Percentiles rank a stretch among this genome's conserved stretches.
Evolutionary conservation across 345 rosid genomes (phyloP).

Genomic region (Adansonia digitata): DNA sequence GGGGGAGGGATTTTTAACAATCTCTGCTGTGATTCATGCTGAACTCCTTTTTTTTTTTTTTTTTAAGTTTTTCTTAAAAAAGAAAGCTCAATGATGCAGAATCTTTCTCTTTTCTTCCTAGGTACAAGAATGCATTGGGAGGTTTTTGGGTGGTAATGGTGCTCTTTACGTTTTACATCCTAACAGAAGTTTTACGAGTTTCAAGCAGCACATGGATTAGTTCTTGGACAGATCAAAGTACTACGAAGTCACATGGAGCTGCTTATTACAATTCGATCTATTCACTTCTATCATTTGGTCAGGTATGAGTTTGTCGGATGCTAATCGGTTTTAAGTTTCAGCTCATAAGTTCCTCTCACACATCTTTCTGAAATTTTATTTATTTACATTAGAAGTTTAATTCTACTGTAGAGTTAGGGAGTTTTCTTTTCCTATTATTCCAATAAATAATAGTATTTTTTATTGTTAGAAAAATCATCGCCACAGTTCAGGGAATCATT

Average conservation of each 20-base stretch:
- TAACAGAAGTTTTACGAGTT: constrained; percentile 79
- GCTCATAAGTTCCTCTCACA: neutral
- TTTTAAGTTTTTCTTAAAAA: neutral
- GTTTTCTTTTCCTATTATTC: neutral
- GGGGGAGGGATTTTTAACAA: neutral
- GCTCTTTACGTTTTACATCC: constrained; percentile 67
- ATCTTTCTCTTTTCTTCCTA: constrained; percentile 24
- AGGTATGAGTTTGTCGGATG: constrained; percentile 49
- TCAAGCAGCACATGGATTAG: constrained; percentile 98
- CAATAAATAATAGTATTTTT: neutral
- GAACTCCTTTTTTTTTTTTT: neutral
- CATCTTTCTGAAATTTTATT: neutral
- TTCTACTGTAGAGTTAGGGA: neutral
- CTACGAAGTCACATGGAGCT: constrained; percentile 46
- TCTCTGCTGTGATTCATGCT: neutral
- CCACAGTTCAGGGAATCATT: neutral
- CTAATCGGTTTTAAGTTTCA: neutral
- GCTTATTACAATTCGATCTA: constrained; percentile 74
- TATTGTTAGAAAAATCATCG: neutral
- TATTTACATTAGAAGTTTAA: neutral
- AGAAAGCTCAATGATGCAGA: neutral
- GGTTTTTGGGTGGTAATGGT: constrained; percentile 87
- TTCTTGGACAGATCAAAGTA: constrained; percentile 81
- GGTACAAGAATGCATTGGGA: constrained; percentile 96
- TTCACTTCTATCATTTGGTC: constrained; percentile 68